These are phyloP conservation scores for Acer saccharum DNA, from an alignment of 345 rosid genomes.

Conservation along the genomic window DNA sequence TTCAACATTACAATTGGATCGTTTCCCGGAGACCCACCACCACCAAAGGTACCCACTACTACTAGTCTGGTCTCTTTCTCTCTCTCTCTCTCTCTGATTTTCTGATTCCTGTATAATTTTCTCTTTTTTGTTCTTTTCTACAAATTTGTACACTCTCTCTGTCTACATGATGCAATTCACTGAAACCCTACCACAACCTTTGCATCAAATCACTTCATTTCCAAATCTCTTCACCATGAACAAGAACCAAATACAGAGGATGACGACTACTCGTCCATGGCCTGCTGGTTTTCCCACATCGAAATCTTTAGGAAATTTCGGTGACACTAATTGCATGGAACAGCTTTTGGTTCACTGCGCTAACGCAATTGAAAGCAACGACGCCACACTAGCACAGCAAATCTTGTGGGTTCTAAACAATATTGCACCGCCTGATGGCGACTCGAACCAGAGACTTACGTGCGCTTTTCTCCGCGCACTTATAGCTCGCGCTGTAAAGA, in stretches of 20 bases:
- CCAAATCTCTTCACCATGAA: slow-evolving; percentile 39
- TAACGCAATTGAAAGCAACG: slow-evolving; percentile 80
- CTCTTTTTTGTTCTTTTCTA: slow-evolving; percentile 6
- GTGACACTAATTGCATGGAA: slow-evolving; percentile 88
- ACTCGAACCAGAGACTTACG: slow-evolving; percentile 80
- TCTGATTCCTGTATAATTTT: slow-evolving; percentile 27
- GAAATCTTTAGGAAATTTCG: slow-evolving; percentile 50
- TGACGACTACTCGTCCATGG: slow-evolving; percentile 48
- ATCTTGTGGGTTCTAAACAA: slow-evolving; percentile 89
- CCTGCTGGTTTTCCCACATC: slow-evolving; percentile 68
- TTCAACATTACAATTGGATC: slow-evolving; percentile 38
- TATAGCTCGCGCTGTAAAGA: slow-evolving; percentile 67
- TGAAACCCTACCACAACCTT: slow-evolving; percentile 50
- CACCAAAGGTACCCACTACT: slow-evolving; percentile 44
- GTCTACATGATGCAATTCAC: slow-evolving; percentile 65
- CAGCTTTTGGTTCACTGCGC: slow-evolving; percentile 88
- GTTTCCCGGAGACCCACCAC: slow-evolving; percentile 46
- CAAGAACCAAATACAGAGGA: slow-evolving; percentile 44
- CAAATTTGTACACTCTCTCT: neutral
- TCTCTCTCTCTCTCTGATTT: slow-evolving; percentile 35
- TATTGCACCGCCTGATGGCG: slow-evolving; percentile 82
- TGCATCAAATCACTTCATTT: slow-evolving; percentile 35
- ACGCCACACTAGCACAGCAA: slow-evolving; percentile 83
- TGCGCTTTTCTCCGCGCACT: slow-evolving; percentile 80
- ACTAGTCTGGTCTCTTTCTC: slow-evolving; percentile 75